A percentile compares a stretch with the other conserved stretches of the same genome.
These are phyloP conservation scores for Tubosaeta sp. DNA, from an alignment of 768 basidiomycete species.

Conservation along the genomic window DNA sequence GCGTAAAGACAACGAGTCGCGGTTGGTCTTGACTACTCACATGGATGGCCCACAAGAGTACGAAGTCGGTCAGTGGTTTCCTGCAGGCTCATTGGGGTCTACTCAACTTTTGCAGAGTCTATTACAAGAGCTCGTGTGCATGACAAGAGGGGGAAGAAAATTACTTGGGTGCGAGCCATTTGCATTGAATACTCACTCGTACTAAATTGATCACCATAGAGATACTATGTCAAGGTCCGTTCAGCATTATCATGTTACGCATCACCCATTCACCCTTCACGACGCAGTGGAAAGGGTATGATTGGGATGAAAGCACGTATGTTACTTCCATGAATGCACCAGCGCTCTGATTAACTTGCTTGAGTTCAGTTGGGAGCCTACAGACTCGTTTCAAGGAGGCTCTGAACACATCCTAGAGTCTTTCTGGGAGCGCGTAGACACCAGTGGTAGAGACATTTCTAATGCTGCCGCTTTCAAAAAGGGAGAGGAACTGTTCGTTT, in stretches of 20 bases:
- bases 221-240: slow-evolving; percentile 57
- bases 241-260: neutral
- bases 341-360: slow-evolving; percentile 4
- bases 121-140: slow-evolving; percentile 51
- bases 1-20: neutral
- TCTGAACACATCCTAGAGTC: slow-evolving; percentile 48
- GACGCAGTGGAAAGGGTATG: slow-evolving; percentile 59
- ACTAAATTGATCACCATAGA: slow-evolving; percentile 33
- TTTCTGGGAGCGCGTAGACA: slow-evolving; percentile 36
- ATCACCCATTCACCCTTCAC: slow-evolving; percentile 3
- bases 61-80: slow-evolving; percentile 56
- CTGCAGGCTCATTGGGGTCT: neutral
- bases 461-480: slow-evolving; percentile 47
- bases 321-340: slow-evolving; percentile 21
- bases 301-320: slow-evolving; percentile 53
- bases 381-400: slow-evolving; percentile 49
- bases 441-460: slow-evolving; percentile 41
- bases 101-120: slow-evolving; percentile 39
- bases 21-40: slow-evolving; percentile 15
- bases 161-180: slow-evolving; percentile 44
- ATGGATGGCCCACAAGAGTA: slow-evolving; percentile 48
- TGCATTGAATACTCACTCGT: slow-evolving; percentile 3
- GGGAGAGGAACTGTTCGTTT: slow-evolving; percentile 51
- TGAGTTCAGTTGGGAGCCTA: slow-evolving; percentile 60
- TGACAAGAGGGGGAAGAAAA: slow-evolving; percentile 40